Evolutionary conservation across 2,329 filamentous ascomycete genomes (phyloP).

Genomic region (Westerdykella ornata): DNA sequence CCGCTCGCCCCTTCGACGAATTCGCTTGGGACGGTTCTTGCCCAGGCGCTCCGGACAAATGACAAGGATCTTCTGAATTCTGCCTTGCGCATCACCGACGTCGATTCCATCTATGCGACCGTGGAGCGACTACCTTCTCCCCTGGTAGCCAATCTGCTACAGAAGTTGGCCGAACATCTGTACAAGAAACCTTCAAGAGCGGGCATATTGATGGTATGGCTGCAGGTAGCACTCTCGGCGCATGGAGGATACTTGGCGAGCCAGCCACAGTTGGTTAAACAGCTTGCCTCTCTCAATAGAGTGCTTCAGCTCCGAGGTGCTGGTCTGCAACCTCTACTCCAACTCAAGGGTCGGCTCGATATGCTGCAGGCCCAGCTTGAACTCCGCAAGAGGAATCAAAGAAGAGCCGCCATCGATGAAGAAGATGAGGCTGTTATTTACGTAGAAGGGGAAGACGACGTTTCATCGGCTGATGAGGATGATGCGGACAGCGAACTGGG

Average conservation of each 20-base stretch:
- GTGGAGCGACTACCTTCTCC: conserved; percentile 84
- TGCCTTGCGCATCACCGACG: conserved; percentile 75
- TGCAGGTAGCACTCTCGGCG: conserved; percentile 87
- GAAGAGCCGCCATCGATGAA: conserved; percentile 49
- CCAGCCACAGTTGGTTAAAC: conserved; percentile 74
- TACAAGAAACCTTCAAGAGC: conserved; percentile 83
- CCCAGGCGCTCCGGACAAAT: conserved; percentile 87
- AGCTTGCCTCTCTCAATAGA: conserved; percentile 70
- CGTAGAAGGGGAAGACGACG: conserved; percentile 71
- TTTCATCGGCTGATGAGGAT: conserved; percentile 42
- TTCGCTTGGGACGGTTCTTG: conserved; percentile 85
- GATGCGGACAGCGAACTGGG: conserved; percentile 36
- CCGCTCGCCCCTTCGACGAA: conserved; percentile 61
- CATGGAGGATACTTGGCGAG: conserved; percentile 87
- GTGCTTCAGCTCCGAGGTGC: conserved; percentile 82
- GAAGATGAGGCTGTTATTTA: conserved; percentile 72
- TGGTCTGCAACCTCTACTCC: conserved; percentile 72
- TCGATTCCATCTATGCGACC: conserved; percentile 72
- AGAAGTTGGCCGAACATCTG: conserved; percentile 78
- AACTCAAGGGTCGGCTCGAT: conserved; percentile 91
- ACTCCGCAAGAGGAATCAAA: conserved; percentile 64
- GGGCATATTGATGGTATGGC: conserved; percentile 86
- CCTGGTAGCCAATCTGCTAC: conserved; percentile 70
- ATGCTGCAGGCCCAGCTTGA: conserved; percentile 88
- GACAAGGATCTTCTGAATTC: conserved; percentile 85